Base-by-base conservation (phyloP, 2,329 filamentous ascomycete genomes). In the Aspergillus awamori region DNA sequence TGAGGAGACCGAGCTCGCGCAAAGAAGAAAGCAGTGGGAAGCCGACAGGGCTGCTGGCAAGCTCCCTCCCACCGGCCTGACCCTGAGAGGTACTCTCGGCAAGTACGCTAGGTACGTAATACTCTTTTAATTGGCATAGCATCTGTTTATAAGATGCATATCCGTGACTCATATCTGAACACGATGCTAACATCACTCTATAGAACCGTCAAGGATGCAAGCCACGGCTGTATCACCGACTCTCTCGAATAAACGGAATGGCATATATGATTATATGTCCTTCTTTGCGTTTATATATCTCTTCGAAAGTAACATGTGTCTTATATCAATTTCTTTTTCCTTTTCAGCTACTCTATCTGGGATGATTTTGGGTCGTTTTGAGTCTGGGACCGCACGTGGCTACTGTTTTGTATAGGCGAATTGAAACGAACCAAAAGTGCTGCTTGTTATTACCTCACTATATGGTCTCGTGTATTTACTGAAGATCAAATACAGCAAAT, bases 61-160 rank as follows among this genome's bases (percentile, higher is more conserved):
- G 61, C 67, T 78, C 26, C 77, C 77, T 33, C 71, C 83, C 28
- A 89, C 89, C 2, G 75, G 83, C 63, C 78, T 84, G 60, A 84
- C 85, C 59, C 80, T 80, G 69, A 83, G 86, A 69, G 89, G 89
- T 53, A 91, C 89, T 5, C 77, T 92, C 67, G 86, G 84, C 65
- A 92, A 92, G 78, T 92, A 92, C 70, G 88, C 89, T 59, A 76
- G 75, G 70, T 74, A 72, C 51, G 73, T 70, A 30, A 20, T 17
- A 26, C 13, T 33, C 15, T 39, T 53, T 41, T 10, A 11, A 28
- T 8, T 26, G 15, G 38, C 41, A 4, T 33, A 4, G 5, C 8
- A 3, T 39, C 4, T 13, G 13, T 20, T 3, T 24, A 20, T 39
- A 7, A 13, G 17, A 33, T 38, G 33, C 33, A 36, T 36, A 5